A percentile compares a stretch with the other conserved stretches of the same genome.
phyloP scores from a whole-genome alignment of 2,329 filamentous ascomycete genomes.

The Trichoderma gracile region DNA sequence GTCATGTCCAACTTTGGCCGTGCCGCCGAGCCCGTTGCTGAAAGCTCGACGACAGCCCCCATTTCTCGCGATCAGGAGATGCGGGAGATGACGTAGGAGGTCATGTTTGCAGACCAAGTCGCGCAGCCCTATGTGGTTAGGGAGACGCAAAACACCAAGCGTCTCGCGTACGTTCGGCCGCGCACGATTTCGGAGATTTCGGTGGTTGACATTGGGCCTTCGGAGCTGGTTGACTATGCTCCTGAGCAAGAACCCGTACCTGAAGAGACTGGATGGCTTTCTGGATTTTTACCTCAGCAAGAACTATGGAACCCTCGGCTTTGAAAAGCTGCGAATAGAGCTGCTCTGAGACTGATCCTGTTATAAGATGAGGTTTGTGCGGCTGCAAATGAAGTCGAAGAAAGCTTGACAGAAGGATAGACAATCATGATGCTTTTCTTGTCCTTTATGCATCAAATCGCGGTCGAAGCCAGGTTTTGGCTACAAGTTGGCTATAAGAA shows the following conservation, averaged over 20 bases:
- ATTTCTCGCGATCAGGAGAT: slow-evolving; percentile 45
- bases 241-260: neutral
- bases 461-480: neutral
- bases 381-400: neutral
- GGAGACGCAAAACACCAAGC: slow-evolving; percentile 35
- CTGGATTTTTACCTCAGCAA: neutral
- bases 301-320: neutral
- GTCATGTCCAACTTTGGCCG: slow-evolving; percentile 42
- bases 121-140: slow-evolving; percentile 38
- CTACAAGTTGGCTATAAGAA: neutral
- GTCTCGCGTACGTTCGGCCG: slow-evolving; percentile 4
- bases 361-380: neutral
- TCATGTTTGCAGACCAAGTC: slow-evolving; percentile 40
- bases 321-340: neutral
- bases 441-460: too few relatives aligned
- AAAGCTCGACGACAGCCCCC: slow-evolving; percentile 25
- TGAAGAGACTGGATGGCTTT: neutral
- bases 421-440: neutral
- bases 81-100: slow-evolving; percentile 49
- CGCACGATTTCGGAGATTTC: slow-evolving; percentile 24
- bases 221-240: neutral
- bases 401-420: neutral
- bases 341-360: neutral
- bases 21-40: slow-evolving; percentile 31
- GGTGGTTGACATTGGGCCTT: slow-evolving; percentile 7